phyloP scores from a whole-genome alignment of 345 rosid genomes.

The Syzygium aqueum region DNA sequence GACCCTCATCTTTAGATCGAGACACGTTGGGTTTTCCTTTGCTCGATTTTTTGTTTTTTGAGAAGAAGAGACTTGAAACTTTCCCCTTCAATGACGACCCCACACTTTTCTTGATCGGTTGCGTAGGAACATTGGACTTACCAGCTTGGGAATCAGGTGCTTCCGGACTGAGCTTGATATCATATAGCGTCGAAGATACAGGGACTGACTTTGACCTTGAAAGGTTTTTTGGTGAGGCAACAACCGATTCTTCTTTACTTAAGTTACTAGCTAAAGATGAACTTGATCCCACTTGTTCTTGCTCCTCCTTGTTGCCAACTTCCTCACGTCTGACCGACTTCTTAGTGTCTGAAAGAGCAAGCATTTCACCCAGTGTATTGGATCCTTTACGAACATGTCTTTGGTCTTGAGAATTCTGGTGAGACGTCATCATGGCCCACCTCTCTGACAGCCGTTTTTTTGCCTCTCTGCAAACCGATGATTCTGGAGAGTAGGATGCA shows the following conservation, averaged over 20 bases:
- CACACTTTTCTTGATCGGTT: slow-evolving; percentile 30
- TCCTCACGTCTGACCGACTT: slow-evolving; percentile 26
- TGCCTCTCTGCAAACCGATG: slow-evolving; percentile 79
- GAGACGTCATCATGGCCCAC: slow-evolving; percentile 87
- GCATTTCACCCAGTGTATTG: slow-evolving; percentile 92
- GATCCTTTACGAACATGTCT: slow-evolving; percentile 46
- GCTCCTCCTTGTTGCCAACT: slow-evolving; percentile 23
- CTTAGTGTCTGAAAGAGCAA: slow-evolving; percentile 63
- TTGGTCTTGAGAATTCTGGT: slow-evolving; percentile 45
- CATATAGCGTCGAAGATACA: slow-evolving; percentile 40
- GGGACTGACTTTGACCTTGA: slow-evolving; percentile 76
- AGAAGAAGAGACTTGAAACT: slow-evolving; percentile 79
- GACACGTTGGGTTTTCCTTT: slow-evolving; percentile 36
- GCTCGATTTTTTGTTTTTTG: slow-evolving; percentile 50
- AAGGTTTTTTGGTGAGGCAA: slow-evolving; percentile 42
- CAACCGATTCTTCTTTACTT: slow-evolving; percentile 30
- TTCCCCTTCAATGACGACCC: slow-evolving; percentile 65
- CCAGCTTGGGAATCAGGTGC: slow-evolving; percentile 29
- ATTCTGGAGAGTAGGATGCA: slow-evolving; percentile 77
- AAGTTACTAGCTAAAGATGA: slow-evolving; percentile 34
- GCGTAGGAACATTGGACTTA: slow-evolving; percentile 32
- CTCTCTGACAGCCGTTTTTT: slow-evolving; percentile 81
- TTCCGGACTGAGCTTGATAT: slow-evolving; percentile 34
- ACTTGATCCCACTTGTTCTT: slow-evolving; percentile 39
- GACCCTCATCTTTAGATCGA: slow-evolving; percentile 25